These are phyloP conservation scores for Luzula sylvatica DNA, from an alignment of 176 grass and related monocot species.

Conservation along the genomic window DNA sequence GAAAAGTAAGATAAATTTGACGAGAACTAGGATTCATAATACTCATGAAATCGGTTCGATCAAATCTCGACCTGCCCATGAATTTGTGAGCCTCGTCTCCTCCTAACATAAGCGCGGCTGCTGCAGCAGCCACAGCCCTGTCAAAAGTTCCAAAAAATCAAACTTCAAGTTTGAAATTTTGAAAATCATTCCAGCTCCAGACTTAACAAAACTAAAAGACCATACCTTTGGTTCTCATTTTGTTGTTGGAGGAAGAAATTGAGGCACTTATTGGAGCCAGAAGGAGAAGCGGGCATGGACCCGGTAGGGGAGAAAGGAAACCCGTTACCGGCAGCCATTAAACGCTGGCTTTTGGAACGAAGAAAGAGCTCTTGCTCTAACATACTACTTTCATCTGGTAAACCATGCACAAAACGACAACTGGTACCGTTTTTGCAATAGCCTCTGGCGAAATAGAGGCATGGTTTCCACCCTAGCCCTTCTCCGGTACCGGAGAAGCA, in stretches of 20 bases:
- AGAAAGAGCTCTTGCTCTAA: conserved; percentile 53
- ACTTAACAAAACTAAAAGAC: conserved; percentile 12
- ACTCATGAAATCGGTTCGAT: conserved; percentile 48
- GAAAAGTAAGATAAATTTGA: conserved; percentile 99
- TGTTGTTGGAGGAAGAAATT: conserved; percentile 86
- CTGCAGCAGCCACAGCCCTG: conserved; percentile 51
- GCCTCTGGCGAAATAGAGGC: conserved; percentile 78
- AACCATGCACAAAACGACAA: conserved; percentile 69
- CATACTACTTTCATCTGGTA: conserved; percentile 37
- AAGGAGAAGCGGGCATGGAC: conserved; percentile 58
- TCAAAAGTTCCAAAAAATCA: neutral
- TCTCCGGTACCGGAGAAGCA: conserved; percentile 32
- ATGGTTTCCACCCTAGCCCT: conserved; percentile 61
- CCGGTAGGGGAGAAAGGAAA: conserved; percentile 72
- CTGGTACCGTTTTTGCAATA: conserved; percentile 89
- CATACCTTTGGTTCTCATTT: conserved; percentile 77
- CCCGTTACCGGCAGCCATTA: conserved; percentile 32
- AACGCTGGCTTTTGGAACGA: conserved; percentile 60
- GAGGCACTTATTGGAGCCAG: conserved; percentile 55
- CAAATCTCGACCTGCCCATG: conserved; percentile 44
- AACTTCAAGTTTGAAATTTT: neutral
- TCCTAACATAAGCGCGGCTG: conserved; percentile 64
- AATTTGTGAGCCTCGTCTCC: conserved; percentile 82
- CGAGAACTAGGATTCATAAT: conserved; percentile 74
- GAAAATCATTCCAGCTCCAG: neutral